A percentile compares a stretch with the other conserved stretches of the same genome.
These are phyloP conservation scores for Starmerella vaccinii DNA, from an alignment of 805 yeast species.

Conservation along the genomic window DNA sequence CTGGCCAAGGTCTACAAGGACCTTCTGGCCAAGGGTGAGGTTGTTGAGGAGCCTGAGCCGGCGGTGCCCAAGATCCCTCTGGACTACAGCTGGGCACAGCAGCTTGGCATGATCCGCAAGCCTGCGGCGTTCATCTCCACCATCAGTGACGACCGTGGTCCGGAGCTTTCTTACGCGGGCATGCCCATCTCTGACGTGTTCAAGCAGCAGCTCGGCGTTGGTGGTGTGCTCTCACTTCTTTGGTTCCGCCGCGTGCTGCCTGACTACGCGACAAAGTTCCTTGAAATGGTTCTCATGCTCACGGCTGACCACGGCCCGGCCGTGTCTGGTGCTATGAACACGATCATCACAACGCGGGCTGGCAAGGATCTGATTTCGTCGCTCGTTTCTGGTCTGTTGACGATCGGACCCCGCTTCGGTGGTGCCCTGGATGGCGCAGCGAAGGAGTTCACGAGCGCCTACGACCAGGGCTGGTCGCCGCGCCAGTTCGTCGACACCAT, in stretches of 20 bases:
- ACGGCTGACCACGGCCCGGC: constrained; percentile 44
- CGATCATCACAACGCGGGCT: constrained; percentile 40
- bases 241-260: constrained; percentile 41
- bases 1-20: constrained; percentile 61
- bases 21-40: constrained; percentile 38
- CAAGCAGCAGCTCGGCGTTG: constrained; percentile 40
- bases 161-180: constrained; percentile 39
- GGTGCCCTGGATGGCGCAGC: constrained; percentile 43
- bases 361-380: constrained; percentile 41
- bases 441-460: constrained; percentile 37
- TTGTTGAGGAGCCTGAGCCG: constrained; percentile 36
- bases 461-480: constrained; percentile 38
- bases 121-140: constrained; percentile 42
- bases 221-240: constrained; percentile 40
- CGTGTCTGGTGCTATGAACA: constrained; percentile 41
- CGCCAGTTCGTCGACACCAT: constrained; percentile 39
- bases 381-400: constrained; percentile 37
- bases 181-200: constrained; percentile 40
- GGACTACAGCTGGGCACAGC: constrained; percentile 42
- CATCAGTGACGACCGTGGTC: constrained; percentile 41
- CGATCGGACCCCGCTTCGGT: constrained; percentile 40
- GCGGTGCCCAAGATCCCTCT: constrained; percentile 41
- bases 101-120: constrained; percentile 39
- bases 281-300: constrained; percentile 42
- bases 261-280: constrained; percentile 36